Evolutionary conservation across 352 stramenopile genomes (phyloP).

Genomic region (Phytophthora megakarya): DNA sequence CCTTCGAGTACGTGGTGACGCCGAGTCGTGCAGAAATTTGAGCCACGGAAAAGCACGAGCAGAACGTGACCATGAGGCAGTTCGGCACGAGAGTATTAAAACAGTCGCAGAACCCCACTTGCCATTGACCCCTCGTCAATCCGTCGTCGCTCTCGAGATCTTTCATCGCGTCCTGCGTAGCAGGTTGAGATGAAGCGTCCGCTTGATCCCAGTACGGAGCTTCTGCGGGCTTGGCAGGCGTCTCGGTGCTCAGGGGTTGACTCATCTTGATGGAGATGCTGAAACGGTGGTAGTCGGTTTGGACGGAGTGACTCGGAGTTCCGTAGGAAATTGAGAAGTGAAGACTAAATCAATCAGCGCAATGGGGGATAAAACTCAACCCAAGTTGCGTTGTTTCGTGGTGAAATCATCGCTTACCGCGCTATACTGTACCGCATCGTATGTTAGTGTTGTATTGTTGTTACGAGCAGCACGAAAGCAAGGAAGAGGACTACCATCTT

Average conservation of each 20-base stretch:
- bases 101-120: conserved; percentile 47
- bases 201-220: conserved; percentile 24
- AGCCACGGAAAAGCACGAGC: conserved; percentile 50
- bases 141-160: conserved; percentile 29
- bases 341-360: neutral
- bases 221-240: conserved; percentile 16
- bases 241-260: conserved; percentile 25
- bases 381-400: neutral
- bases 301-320: conserved; percentile 13
- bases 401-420: neutral
- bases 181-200: conserved; percentile 1
- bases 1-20: conserved; percentile 38
- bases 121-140: conserved; percentile 26
- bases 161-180: conserved; percentile 3
- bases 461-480: neutral
- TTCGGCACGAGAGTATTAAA: conserved; percentile 52
- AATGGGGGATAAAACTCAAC: too few relatives aligned
- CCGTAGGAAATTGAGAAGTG: conserved; percentile 27
- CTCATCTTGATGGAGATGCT: conserved; percentile 12
- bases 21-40: conserved; percentile 48
- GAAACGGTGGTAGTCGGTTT: neutral
- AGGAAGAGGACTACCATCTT: too few relatives aligned
- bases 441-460: neutral
- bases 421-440: conserved; percentile 14
- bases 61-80: conserved; percentile 47